These are phyloP conservation scores for Aspergillus cavernicola DNA, from an alignment of 495 filamentous ascomycete species.

Conservation along the genomic window DNA sequence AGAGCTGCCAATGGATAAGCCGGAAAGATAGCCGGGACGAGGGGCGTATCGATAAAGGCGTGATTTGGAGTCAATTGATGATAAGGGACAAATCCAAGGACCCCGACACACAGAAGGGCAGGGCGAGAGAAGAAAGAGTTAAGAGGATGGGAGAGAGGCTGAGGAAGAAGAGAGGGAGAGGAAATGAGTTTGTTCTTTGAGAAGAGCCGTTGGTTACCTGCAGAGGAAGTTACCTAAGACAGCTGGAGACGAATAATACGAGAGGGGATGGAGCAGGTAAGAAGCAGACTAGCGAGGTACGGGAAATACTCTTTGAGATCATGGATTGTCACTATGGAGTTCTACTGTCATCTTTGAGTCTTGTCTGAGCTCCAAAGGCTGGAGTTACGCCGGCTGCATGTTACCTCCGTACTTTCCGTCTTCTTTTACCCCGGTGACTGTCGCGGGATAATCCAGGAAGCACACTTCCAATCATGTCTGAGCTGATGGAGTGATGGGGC, in stretches of 20 bases:
- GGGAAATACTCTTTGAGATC: too few species aligned
- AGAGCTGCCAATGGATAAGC: slow-evolving; percentile 19
- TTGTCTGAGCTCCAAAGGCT: too few species aligned
- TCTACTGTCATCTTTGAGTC: neutral
- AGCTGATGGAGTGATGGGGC: neutral
- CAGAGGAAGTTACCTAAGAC: slow-evolving; percentile 9
- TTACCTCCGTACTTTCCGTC: slow-evolving; percentile 1
- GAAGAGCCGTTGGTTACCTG: neutral
- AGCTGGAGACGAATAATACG: slow-evolving; percentile 4
- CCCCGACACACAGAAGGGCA: neutral
- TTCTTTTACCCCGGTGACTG: slow-evolving; percentile 18
- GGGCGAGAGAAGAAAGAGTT: neutral
- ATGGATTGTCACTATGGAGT: too few species aligned
- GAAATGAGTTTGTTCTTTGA: slow-evolving; percentile 5
- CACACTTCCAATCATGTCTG: neutral
- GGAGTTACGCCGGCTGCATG: neutral
- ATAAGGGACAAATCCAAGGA: slow-evolving; percentile 16
- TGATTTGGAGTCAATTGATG: slow-evolving; percentile 26
- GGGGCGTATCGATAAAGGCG: slow-evolving; percentile 19
- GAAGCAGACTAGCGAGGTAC: neutral
- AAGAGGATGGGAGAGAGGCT: slow-evolving; percentile 3
- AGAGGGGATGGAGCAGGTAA: neutral
- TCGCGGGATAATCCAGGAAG: slow-evolving; percentile 20
- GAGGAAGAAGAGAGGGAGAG: slow-evolving; percentile 5
- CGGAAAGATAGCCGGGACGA: slow-evolving; percentile 36